phyloP scores from a whole-genome alignment of 192 early-diverging fungal species.

The Coemansia sp. region DNA sequence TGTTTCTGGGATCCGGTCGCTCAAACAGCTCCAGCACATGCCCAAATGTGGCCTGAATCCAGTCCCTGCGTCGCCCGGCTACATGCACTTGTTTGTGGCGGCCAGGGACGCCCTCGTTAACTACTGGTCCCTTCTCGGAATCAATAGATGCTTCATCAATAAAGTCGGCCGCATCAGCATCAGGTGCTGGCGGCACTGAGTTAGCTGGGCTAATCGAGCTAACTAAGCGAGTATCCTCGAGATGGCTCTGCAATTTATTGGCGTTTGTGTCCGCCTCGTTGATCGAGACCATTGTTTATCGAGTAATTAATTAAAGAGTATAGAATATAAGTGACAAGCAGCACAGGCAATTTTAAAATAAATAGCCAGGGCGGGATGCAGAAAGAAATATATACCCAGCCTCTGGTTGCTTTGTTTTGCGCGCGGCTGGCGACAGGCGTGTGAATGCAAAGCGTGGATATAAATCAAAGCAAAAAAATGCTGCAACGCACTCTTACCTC shows the following conservation, averaged over 20 bases:
- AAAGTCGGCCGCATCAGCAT: background rate
- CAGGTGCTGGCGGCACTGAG: background rate
- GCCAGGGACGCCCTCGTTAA: background rate
- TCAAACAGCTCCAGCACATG: constrained; percentile 35
- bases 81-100: too few relatives aligned
- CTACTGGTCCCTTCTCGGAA: background rate
- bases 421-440: background rate
- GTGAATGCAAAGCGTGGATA: background rate
- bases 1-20: constrained; percentile 24
- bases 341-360: background rate
- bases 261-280: background rate
- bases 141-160: background rate
- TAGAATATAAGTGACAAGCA: background rate
- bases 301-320: background rate
- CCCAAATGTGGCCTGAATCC: background rate
- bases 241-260: background rate
- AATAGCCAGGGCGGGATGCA: background rate
- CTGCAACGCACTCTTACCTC: background rate
- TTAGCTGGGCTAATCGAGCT: too few relatives aligned
- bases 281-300: background rate
- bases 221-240: background rate
- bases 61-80: background rate
- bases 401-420: too few relatives aligned
- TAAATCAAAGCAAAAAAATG: background rate
- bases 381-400: background rate